Conservation (phyloP, 2,329 filamentous ascomycete species). For the Monilinia polystroma region DNA sequence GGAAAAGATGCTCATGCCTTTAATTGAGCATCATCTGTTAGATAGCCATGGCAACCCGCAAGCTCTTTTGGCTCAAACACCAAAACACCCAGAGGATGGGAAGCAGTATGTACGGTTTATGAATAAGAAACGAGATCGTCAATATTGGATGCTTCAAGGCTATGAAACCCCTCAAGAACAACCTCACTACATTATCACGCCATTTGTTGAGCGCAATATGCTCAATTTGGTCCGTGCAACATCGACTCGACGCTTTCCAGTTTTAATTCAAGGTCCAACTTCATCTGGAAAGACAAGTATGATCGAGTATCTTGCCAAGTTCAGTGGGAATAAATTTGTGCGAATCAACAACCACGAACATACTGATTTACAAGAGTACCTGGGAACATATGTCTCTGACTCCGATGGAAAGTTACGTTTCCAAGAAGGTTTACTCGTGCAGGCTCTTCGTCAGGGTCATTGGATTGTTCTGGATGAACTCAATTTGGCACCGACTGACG, state of each 20-base stretch:
- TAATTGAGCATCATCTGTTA: slow-evolving; percentile 79
- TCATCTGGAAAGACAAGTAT: slow-evolving; percentile 99
- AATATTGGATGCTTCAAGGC: slow-evolving; percentile 89
- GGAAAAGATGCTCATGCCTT: slow-evolving; percentile 71
- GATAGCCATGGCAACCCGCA: slow-evolving; percentile 66
- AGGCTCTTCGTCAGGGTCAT: slow-evolving; percentile 86
- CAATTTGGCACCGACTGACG: slow-evolving; percentile 94
- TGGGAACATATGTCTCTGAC: slow-evolving; percentile 90
- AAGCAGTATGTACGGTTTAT: slow-evolving; percentile 77
- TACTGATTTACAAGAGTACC: slow-evolving; percentile 95
- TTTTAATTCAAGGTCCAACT: slow-evolving; percentile 93
- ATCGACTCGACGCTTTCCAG: slow-evolving; percentile 87
- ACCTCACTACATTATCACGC: slow-evolving; percentile 91
- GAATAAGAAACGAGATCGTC: slow-evolving; percentile 61
- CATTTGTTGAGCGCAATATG: slow-evolving; percentile 91
- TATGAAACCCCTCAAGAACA: slow-evolving; percentile 65
- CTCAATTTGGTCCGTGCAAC: slow-evolving; percentile 92
- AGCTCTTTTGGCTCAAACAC: slow-evolving; percentile 73
- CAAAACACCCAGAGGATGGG: slow-evolving; percentile 74
- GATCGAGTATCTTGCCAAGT: slow-evolving; percentile 97
- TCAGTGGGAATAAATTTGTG: slow-evolving; percentile 94
- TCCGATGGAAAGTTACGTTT: slow-evolving; percentile 82
- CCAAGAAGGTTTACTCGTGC: slow-evolving; percentile 90
- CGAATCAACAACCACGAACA: slow-evolving; percentile 99
- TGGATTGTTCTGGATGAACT: slow-evolving; percentile 99